Percentiles rank a stretch among this genome's conserved stretches.
Evolutionary conservation across 495 filamentous ascomycete genomes (phyloP).

Genomic region (Cryomyces minteri): DNA sequence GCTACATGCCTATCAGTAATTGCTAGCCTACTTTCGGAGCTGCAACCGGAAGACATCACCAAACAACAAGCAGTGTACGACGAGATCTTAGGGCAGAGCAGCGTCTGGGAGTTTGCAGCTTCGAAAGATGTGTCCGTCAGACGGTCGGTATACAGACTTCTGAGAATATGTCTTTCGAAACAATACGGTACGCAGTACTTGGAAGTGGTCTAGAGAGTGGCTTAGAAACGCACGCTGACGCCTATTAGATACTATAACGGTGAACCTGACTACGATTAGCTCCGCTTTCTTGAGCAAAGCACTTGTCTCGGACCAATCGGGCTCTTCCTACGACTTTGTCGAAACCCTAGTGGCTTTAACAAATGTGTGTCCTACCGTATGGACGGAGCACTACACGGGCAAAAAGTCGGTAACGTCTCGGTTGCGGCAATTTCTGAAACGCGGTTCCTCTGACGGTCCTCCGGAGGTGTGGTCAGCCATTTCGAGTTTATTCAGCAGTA

Average conservation of each 20-base stretch:
- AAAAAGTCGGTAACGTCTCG: slow-evolving; percentile 47
- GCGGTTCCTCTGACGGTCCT: slow-evolving; percentile 59
- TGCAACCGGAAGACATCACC: slow-evolving; percentile 10
- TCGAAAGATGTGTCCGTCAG: slow-evolving; percentile 54
- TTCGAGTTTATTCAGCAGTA: slow-evolving; percentile 32
- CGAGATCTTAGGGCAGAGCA: slow-evolving; percentile 39
- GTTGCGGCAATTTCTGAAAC: slow-evolving; percentile 55
- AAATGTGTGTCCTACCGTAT: slow-evolving; percentile 41
- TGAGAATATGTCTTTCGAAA: slow-evolving; percentile 26
- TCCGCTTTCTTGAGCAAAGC: slow-evolving; percentile 48
- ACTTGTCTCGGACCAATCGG: slow-evolving; percentile 44
- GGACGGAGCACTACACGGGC: slow-evolving; percentile 47
- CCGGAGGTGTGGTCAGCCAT: slow-evolving; percentile 54
- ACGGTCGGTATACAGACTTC: slow-evolving; percentile 45
- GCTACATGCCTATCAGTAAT: slow-evolving; percentile 42
- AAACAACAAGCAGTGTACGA: slow-evolving; percentile 28
- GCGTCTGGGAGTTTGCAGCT: slow-evolving; percentile 58
- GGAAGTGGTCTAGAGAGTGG: no score
- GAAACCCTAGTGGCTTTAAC: slow-evolving; percentile 46
- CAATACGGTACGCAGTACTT: slow-evolving; percentile 17
- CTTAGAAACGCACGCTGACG: no score
- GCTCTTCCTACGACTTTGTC: slow-evolving; percentile 53
- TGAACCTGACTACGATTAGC: slow-evolving; percentile 41
- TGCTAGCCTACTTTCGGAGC: slow-evolving; percentile 27
- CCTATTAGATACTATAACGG: slow-evolving; percentile 19